A percentile compares a stretch with the other conserved stretches of the same genome.
Conservation (phyloP, 352 stramenopile species). For the Globisporangium polare region DNA sequence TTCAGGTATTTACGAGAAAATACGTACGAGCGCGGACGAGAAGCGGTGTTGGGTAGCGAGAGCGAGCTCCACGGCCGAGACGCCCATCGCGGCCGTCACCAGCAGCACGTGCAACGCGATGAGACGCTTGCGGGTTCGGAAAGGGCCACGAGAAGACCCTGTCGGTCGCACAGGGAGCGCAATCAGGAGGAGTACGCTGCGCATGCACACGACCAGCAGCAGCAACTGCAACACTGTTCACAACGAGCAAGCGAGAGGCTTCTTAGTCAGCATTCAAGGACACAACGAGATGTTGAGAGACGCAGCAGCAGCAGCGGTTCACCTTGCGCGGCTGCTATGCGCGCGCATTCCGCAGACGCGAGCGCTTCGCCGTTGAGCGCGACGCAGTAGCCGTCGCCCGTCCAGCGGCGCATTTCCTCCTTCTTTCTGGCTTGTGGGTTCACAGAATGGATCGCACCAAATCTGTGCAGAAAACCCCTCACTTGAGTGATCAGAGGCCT, state of each 20-base stretch:
- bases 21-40: slow-evolving; percentile 32
- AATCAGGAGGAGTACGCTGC: slow-evolving; percentile 29
- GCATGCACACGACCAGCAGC: slow-evolving; percentile 37
- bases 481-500: too few relatives aligned
- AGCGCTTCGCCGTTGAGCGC: slow-evolving; percentile 11
- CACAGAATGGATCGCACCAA: slow-evolving; percentile 5
- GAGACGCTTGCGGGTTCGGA: slow-evolving; percentile 7
- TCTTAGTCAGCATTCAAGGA: not conserved
- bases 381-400: slow-evolving; percentile 8
- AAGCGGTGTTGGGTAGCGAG: slow-evolving; percentile 23
- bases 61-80: slow-evolving; percentile 20
- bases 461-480: too few relatives aligned
- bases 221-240: slow-evolving; percentile 29
- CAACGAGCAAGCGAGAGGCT: not conserved
- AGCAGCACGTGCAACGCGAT: slow-evolving; percentile 33
- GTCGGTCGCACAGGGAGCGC: not conserved
- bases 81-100: slow-evolving; percentile 15
- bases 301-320: not conserved
- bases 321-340: slow-evolving; percentile 8
- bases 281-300: not conserved
- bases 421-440: not conserved
- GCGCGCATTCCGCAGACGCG: slow-evolving; percentile 12
- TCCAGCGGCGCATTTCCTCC: not conserved
- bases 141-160: not conserved
- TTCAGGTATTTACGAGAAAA: too few relatives aligned